Conservation (phyloP, 208 protist genomes). For the Trypanosoma lewisi region DNA sequence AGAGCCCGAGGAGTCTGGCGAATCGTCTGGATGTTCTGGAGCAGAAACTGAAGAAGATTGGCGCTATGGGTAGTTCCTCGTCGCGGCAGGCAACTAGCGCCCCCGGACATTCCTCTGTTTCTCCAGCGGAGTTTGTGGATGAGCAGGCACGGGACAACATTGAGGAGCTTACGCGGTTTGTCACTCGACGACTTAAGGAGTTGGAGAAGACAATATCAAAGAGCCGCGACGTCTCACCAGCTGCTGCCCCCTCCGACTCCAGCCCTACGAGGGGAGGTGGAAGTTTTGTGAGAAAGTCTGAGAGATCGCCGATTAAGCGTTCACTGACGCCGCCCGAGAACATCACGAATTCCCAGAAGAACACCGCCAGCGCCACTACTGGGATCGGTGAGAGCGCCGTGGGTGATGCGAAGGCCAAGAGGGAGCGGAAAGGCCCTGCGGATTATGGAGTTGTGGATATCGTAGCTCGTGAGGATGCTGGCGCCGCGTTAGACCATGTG, state of each 20-base stretch:
- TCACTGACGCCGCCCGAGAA: neutral
- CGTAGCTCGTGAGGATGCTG: conserved; percentile 74
- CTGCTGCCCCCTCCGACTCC: neutral
- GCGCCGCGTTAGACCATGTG: conserved; percentile 59
- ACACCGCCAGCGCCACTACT: neutral
- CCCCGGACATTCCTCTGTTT: neutral
- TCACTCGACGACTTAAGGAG: conserved; percentile 62
- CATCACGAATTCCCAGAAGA: neutral
- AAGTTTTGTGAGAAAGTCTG: neutral
- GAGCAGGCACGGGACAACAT: conserved; percentile 61
- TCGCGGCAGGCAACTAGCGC: neutral
- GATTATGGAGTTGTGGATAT: conserved; percentile 39
- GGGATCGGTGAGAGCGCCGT: neutral
- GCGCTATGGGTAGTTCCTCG: too few species aligned
- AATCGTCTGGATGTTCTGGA: conserved; percentile 17
- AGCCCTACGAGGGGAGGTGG: conserved; percentile 2
- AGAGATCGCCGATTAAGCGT: neutral
- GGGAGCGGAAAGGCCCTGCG: neutral
- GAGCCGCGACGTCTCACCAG: neutral
- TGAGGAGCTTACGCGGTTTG: conserved; percentile 71
- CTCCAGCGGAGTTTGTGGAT: conserved; percentile 34
- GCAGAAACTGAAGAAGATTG: conserved; percentile 1
- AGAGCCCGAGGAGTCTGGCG: neutral
- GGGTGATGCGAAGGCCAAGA: neutral
- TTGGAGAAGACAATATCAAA: conserved; percentile 30